Conservation (phyloP, 177 flowering plant species). For the Vitis hybrid region DNA sequence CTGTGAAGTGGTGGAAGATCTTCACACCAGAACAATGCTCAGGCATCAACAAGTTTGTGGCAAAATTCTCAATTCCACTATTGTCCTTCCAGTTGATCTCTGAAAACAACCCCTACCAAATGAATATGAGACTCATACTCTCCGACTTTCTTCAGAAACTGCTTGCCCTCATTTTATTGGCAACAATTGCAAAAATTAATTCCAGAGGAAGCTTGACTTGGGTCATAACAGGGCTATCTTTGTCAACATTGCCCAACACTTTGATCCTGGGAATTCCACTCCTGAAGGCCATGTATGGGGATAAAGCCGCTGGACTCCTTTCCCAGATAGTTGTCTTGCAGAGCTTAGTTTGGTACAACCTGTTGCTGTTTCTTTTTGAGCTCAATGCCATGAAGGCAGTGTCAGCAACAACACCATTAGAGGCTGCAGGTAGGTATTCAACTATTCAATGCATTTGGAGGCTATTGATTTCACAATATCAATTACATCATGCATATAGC, state of each 20-base stretch:
- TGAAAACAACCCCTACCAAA: conserved; percentile 61
- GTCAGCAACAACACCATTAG: conserved; percentile 23
- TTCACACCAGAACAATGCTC: conserved; percentile 82
- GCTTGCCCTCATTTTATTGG: conserved; percentile 39
- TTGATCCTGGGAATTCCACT: conserved; percentile 80
- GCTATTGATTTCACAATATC: neutral
- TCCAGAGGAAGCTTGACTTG: conserved; percentile 43
- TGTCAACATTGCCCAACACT: conserved; percentile 76
- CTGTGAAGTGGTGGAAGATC: conserved; percentile 66
- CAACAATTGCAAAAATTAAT: conserved; percentile 34
- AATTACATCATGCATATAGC: neutral
- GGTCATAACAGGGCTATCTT: conserved; percentile 72
- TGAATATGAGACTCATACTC: conserved; percentile 62
- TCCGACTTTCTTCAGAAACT: conserved; percentile 69
- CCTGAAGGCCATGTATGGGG: conserved; percentile 70
- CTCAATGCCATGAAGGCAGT: conserved; percentile 41
- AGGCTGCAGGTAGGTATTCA: conserved; percentile 39
- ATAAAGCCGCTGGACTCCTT: conserved; percentile 46
- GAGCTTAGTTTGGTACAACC: conserved; percentile 71
- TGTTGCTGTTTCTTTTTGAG: conserved; percentile 70
- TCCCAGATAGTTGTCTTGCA: conserved; percentile 74
- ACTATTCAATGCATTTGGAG: neutral
- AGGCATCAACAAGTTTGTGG: conserved; percentile 85
- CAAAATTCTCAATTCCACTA: conserved; percentile 72
- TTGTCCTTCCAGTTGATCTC: conserved; percentile 66